These are phyloP conservation scores for Geosmithia morbida DNA, from an alignment of 2,329 filamentous ascomycete species.

Conservation along the genomic window DNA sequence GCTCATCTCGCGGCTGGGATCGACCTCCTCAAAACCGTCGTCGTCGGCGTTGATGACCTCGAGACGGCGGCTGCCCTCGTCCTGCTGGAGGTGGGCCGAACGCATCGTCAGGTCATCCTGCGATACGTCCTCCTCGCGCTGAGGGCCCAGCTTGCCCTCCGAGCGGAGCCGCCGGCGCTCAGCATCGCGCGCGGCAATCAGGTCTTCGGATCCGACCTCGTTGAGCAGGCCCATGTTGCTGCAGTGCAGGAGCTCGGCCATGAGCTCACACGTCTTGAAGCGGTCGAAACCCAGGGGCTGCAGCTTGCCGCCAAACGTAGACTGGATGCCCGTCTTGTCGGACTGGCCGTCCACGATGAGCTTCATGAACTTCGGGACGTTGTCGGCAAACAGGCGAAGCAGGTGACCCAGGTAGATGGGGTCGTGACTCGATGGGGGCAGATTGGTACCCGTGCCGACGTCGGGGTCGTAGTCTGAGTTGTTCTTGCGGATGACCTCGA, in stretches of 20 bases:
- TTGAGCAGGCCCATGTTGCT: slow-evolving; percentile 98
- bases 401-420: slow-evolving; percentile 92
- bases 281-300: slow-evolving; percentile 93
- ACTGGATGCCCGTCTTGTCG: slow-evolving; percentile 60
- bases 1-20: slow-evolving; percentile 51
- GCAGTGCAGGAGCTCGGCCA: slow-evolving; percentile 94
- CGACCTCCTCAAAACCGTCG: slow-evolving; percentile 88
- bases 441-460: slow-evolving; percentile 65
- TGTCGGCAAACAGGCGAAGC: slow-evolving; percentile 74
- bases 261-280: slow-evolving; percentile 97
- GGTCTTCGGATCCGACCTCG: slow-evolving; percentile 75
- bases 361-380: slow-evolving; percentile 88
- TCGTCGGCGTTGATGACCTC: slow-evolving; percentile 74
- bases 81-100: slow-evolving; percentile 21
- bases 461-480: slow-evolving; percentile 98
- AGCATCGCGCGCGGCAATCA: slow-evolving; percentile 64
- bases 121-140: slow-evolving; percentile 21
- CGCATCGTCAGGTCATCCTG: slow-evolving; percentile 49
- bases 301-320: slow-evolving; percentile 81
- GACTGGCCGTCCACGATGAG: slow-evolving; percentile 69
- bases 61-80: slow-evolving; percentile 48
- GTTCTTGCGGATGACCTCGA: slow-evolving; percentile 97
- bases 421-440: slow-evolving; percentile 70
- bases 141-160: slow-evolving; percentile 53
- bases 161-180: slow-evolving; percentile 68